Conservation (phyloP, 306 rosid species). For the Castanospermum australe region DNA sequence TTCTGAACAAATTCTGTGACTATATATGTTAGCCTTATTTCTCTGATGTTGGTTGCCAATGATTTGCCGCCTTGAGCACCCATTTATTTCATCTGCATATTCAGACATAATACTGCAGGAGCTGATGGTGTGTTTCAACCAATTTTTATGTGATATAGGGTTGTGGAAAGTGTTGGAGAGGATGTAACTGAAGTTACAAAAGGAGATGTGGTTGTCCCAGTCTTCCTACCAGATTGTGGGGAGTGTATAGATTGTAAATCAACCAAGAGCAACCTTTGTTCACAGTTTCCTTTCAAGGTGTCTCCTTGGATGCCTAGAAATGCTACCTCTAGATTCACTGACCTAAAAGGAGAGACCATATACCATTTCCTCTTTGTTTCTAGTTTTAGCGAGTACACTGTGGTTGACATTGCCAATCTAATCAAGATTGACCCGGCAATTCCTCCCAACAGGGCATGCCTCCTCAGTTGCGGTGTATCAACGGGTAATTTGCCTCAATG, state of each 20-base stretch:
- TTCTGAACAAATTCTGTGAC: not conserved
- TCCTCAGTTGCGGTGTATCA: conserved; percentile 80
- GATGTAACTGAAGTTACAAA: conserved; percentile 59
- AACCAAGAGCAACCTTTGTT: conserved; percentile 68
- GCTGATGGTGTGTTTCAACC: not conserved
- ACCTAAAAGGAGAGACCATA: conserved; percentile 58
- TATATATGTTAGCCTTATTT: not conserved
- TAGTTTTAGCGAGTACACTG: conserved; percentile 84
- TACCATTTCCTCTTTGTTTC: conserved; percentile 71
- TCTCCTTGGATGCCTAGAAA: conserved; percentile 67
- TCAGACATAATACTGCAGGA: not conserved
- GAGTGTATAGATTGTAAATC: conserved; percentile 74
- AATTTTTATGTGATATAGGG: conserved; percentile 35
- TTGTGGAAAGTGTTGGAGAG: conserved; percentile 85
- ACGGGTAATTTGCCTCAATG: conserved; percentile 51
- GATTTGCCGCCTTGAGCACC: not conserved
- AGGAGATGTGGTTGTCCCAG: conserved; percentile 76
- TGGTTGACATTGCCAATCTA: conserved; percentile 63
- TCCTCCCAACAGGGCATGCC: conserved; percentile 74
- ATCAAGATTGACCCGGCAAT: conserved; percentile 51
- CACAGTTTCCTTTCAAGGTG: conserved; percentile 55
- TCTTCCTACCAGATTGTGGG: conserved; percentile 69
- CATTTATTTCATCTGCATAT: not conserved
- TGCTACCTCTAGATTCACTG: conserved; percentile 67
- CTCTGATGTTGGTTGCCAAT: not conserved